These are phyloP conservation scores for Rhodomyrtus psidioides DNA, from an alignment of 441 rosid species.

Conservation along the genomic window DNA sequence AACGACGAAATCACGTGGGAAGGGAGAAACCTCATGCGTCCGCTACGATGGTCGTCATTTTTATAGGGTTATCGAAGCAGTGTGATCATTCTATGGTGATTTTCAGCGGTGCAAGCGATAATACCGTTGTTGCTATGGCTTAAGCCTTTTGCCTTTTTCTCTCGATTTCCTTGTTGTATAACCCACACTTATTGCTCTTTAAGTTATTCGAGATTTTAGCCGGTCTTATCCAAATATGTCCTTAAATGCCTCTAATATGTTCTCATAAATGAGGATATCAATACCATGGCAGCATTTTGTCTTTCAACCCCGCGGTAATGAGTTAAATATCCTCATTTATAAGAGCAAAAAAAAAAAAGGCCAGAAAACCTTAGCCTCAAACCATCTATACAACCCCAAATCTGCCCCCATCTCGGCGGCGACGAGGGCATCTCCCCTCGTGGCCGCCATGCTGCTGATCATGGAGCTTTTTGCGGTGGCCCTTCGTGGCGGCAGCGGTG, in stretches of 20 bases:
- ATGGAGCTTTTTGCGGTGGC: not conserved
- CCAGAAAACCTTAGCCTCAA: not conserved
- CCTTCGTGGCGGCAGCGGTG: not conserved
- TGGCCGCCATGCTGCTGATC: not conserved
- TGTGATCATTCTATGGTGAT: not conserved
- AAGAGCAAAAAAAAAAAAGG: not conserved
- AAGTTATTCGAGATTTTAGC: not conserved
- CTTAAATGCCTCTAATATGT: too few species aligned
- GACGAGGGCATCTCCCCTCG: not conserved
- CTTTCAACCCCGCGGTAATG: too few species aligned
- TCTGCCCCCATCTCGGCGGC: not conserved
- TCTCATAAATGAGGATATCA: not conserved
- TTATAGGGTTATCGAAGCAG: not conserved
- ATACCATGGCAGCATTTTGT: not conserved
- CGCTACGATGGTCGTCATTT: not conserved
- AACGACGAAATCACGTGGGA: too few species aligned
- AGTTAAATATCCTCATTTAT: not conserved
- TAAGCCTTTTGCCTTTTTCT: not conserved
- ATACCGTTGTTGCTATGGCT: rapidly evolving
- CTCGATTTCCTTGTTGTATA: not conserved
- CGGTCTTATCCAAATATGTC: not conserved
- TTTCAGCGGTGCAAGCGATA: not conserved
- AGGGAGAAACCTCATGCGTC: not conserved
- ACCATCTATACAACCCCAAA: not conserved
- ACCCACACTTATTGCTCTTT: not conserved